A percentile compares a stretch with the other conserved stretches of the same genome.
These are phyloP conservation scores for Beta lomatogona DNA, from an alignment of 179 eudicot species.

Conservation along the genomic window DNA sequence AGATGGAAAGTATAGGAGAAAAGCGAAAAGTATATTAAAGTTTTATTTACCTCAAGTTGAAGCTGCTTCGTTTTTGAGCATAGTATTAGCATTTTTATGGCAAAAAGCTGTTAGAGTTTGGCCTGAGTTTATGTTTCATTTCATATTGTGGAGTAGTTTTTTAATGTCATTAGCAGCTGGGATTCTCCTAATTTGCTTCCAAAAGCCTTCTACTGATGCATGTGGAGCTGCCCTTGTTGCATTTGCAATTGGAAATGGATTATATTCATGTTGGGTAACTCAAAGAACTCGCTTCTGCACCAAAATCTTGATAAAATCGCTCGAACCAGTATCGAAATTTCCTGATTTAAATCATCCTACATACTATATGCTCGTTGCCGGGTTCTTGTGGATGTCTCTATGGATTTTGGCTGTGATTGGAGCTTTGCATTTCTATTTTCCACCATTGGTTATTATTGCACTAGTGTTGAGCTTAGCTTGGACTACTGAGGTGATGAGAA, in stretches of 20 bases:
- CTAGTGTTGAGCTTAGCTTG: conserved; percentile 77
- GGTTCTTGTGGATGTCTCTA: conserved; percentile 90
- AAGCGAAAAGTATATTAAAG: conserved; percentile 50
- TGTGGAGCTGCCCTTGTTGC: conserved; percentile 67
- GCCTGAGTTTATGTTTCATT: conserved; percentile 82
- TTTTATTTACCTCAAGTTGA: conserved; percentile 86
- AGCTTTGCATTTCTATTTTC: conserved; percentile 69
- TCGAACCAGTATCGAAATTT: conserved; percentile 80
- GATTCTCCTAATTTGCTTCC: conserved; percentile 86
- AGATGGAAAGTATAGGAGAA: conserved; percentile 42
- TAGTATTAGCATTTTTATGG: conserved; percentile 76
- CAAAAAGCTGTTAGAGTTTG: conserved; percentile 74
- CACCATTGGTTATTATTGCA: conserved; percentile 61
- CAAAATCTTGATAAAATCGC: conserved; percentile 65
- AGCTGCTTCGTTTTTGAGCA: conserved; percentile 74
- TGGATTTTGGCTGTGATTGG: conserved; percentile 95
- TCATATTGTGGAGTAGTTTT: conserved; percentile 86
- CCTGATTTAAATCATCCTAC: conserved; percentile 75
- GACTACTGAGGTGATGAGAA: conserved; percentile 95
- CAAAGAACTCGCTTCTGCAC: conserved; percentile 64
- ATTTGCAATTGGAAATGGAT: conserved; percentile 79
- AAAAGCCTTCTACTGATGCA: conserved; percentile 69
- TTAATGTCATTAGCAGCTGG: conserved; percentile 71
- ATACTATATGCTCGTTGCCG: conserved; percentile 74
- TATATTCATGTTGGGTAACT: conserved; percentile 90